Evolutionary conservation across 2,329 filamentous ascomycete species (phyloP).

Genomic region (Pseudogymnoascus sp.): DNA sequence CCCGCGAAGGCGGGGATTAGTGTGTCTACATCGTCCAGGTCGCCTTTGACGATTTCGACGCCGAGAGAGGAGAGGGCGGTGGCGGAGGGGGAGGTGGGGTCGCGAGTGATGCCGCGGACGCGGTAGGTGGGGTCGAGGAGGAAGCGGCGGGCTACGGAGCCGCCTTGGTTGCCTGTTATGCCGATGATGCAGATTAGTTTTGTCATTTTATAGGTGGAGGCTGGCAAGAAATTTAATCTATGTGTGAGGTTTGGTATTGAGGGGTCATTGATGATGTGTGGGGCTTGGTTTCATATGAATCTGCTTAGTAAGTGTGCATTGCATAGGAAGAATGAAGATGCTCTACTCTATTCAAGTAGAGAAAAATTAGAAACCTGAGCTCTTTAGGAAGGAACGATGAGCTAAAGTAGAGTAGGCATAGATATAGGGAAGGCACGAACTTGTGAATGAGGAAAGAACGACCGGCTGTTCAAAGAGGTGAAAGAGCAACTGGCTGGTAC

Average conservation of each 20-base stretch:
- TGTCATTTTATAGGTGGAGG: constrained; percentile 11
- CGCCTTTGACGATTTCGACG: constrained; percentile 34
- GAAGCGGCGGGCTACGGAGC: constrained; percentile 39
- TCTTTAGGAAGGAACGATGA: no score
- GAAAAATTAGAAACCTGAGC: no score
- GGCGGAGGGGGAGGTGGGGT: constrained; percentile 19
- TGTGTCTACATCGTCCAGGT: constrained; percentile 33
- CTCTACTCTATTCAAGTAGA: no score
- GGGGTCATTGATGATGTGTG: not conserved
- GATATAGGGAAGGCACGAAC: no score
- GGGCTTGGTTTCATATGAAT: not conserved
- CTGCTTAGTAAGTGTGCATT: not conserved
- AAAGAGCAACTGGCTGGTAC: not conserved
- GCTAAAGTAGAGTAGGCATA: no score
- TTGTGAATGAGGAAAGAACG: no score
- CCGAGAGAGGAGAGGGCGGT: constrained; percentile 22
- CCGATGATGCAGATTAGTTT: constrained; percentile 36
- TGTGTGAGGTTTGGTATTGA: not conserved
- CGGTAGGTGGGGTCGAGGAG: constrained; percentile 30
- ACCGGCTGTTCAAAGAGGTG: no score
- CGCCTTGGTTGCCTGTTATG: constrained; percentile 40
- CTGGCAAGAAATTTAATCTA: not conserved
- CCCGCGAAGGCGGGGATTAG: constrained; percentile 34
- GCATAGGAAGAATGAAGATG: no score
- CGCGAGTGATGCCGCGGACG: constrained; percentile 40